Conservation (phyloP, 495 filamentous ascomycete genomes). For the Aspergillus leporis region DNA sequence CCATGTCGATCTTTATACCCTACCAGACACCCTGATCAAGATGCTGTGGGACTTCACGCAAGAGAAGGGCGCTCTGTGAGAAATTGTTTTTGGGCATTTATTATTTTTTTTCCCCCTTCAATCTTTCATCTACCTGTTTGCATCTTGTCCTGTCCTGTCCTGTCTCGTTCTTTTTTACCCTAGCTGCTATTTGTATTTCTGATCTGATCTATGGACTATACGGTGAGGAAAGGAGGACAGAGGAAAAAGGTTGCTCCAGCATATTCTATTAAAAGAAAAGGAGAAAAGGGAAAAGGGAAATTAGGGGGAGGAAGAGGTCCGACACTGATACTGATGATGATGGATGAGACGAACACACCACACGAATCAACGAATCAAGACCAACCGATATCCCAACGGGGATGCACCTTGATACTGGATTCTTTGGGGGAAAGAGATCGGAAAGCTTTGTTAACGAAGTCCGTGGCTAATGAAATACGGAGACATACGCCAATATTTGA, state of each 20-base stretch:
- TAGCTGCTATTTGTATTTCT: constrained; percentile 2
- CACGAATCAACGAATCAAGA: background rate
- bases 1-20: constrained; percentile 94
- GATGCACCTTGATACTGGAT: background rate
- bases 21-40: constrained; percentile 76
- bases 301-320: background rate
- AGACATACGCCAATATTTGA: background rate
- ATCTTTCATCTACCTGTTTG: background rate
- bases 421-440: constrained; percentile 2
- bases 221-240: background rate
- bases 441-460: background rate
- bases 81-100: constrained; percentile 1
- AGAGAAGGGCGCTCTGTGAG: constrained; percentile 45
- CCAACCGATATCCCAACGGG: background rate
- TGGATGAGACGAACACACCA: constrained; percentile 4
- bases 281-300: constrained; percentile 1
- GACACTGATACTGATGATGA: background rate
- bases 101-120: background rate
- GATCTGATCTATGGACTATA: background rate
- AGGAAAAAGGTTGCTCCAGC: background rate
- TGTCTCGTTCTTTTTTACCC: constrained; percentile 1
- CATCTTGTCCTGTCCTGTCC: constrained; percentile 1
- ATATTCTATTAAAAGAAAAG: background rate
- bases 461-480: constrained; percentile 4
- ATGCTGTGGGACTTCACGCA: constrained; percentile 89